Percentiles rank a stretch among this genome's conserved stretches.
phyloP scores from a whole-genome alignment of 805 yeast genomes.

The Saturnispora galanensis region DNA sequence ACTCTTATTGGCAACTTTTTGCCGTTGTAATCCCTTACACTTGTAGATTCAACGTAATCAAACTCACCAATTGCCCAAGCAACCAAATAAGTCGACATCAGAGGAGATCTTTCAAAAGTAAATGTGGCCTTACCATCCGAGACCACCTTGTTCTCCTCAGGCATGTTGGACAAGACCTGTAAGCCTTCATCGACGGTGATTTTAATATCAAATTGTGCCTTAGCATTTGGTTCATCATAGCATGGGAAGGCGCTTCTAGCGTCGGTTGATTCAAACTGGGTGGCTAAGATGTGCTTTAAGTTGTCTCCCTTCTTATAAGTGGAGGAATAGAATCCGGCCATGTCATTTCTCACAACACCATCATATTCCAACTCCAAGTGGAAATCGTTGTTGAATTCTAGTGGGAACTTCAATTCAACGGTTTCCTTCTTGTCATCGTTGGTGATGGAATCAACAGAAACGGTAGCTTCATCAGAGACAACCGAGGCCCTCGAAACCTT shows the following conservation, averaged over 20 bases:
- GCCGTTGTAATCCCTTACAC: constrained; percentile 31
- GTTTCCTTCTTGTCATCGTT: constrained; percentile 43
- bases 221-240: constrained; percentile 45
- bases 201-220: constrained; percentile 45
- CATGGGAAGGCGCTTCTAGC: constrained; percentile 53
- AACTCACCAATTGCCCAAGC: constrained; percentile 54
- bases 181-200: constrained; percentile 27
- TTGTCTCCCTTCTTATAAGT: constrained; percentile 31
- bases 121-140: constrained; percentile 20
- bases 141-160: constrained; percentile 20
- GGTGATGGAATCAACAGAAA: constrained; percentile 17
- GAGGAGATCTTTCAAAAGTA: constrained; percentile 37
- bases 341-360: constrained; percentile 42
- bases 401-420: constrained; percentile 43
- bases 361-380: constrained; percentile 28
- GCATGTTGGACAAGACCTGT: constrained; percentile 40
- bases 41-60: constrained; percentile 40
- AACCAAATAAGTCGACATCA: constrained; percentile 46
- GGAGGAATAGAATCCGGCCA: constrained; percentile 49
- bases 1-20: constrained; percentile 39
- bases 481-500: constrained; percentile 21
- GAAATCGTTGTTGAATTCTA: constrained; percentile 24
- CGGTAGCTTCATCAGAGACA: constrained; percentile 15
- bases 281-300: constrained; percentile 32
- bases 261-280: constrained; percentile 52